Base-by-base conservation (phyloP, 2,329 filamentous ascomycete species). In the Ophiostoma piceae region DNA sequence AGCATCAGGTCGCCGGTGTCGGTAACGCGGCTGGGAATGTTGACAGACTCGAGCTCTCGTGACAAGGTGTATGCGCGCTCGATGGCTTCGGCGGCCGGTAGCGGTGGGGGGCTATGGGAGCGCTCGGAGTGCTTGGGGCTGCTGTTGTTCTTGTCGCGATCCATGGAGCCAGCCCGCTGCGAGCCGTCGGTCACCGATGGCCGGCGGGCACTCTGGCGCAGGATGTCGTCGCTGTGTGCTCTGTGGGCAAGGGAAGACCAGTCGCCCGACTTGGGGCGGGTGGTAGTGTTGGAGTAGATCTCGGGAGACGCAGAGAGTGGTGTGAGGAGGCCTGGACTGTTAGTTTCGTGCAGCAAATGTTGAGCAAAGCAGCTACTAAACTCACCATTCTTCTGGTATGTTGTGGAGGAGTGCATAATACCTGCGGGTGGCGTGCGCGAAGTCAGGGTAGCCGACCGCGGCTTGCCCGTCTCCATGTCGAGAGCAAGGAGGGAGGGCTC, bases 1-100 rank as follows among this genome's bases (percentile, higher is more conserved):
- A 99, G 82, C 93, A 98, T 98, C 69, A 99, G 82, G 79, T 99
- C 95, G 19, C 95, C 95, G 0, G 87, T 90, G 70, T 96, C 93
- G 0, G 91, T 98, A n/a, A 99, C 89, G 73, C 92, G 90, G 70
- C 90, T 95, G 6, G 93, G 92, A 71, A 99, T 98, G 76, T 98
- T 97, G 66, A 91, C 95, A 2, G 88, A 90, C 65, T 92, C 92
- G 2, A 99, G 85, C 78, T 94, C 94, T 77, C 92, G 91, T 11
- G 94, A 97, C 12, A 99, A 84, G 37, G 90, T 88, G 76, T 91
- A 88, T 8, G 95, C 95, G 74, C 95, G 88, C 72, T 92, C 88
- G 71, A 96, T 85, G 8, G 94, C 94, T 77, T 96, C 92, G 66
- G 85, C 84, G 0, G 88, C 85, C 0, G 88, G 86, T 22, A 94